Percentiles rank a stretch among this genome's conserved stretches.
Conservation (phyloP, 441 rosid genomes). For the Arabidopsis hybrid region DNA sequence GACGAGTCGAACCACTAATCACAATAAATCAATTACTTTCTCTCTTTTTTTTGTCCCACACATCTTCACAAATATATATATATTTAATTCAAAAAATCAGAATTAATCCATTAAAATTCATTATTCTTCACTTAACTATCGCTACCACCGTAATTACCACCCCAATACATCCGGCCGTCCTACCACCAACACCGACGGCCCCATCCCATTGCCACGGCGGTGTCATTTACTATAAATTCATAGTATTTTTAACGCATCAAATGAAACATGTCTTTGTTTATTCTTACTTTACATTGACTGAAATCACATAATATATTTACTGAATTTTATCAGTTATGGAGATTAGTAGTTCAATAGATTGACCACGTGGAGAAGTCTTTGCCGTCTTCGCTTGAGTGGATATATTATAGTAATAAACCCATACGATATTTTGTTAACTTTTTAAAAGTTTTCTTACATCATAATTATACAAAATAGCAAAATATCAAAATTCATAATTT, state of each 20-base stretch:
- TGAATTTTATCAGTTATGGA: constrained; percentile 7
- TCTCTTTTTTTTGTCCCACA: not conserved
- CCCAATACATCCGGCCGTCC: not conserved
- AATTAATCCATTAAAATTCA: not conserved
- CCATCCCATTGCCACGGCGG: not conserved
- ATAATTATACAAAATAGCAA: not conserved
- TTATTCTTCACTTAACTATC: not conserved
- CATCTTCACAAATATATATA: not conserved
- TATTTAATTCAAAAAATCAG: not conserved
- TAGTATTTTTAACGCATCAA: not conserved
- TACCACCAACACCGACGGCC: not conserved
- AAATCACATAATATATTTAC: not conserved
- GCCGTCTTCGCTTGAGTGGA: constrained; percentile 12
- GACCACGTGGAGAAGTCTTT: constrained; percentile 31
- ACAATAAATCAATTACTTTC: not conserved
- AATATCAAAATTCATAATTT: not conserved
- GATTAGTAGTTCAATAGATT: constrained; percentile 20
- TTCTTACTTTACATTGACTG: constrained; percentile 15
- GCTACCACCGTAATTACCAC: not conserved
- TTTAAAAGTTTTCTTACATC: constrained; percentile 14
- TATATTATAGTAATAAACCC: constrained; percentile 27
- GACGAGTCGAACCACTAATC: not conserved
- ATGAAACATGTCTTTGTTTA: not conserved
- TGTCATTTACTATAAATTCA: constrained; percentile 7
- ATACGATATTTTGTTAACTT: constrained; percentile 29